phyloP scores from a whole-genome alignment of 805 yeast species.

The Sungouiella thailandica region DNA sequence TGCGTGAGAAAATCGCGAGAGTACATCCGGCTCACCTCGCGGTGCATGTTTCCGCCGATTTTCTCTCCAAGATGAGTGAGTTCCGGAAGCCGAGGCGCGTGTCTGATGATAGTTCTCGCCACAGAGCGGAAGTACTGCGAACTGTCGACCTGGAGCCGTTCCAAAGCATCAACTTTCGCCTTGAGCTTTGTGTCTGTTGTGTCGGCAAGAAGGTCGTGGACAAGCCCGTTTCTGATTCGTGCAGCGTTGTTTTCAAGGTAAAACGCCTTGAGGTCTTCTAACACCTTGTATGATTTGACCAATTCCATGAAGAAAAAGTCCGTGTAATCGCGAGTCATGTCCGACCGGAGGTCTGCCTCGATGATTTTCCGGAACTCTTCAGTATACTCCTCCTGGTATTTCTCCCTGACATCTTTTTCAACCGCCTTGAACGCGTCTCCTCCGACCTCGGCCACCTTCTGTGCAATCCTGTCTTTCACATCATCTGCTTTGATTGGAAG shows the following conservation, averaged over 20 bases:
- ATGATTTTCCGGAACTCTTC: slow-evolving; percentile 1
- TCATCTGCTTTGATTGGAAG: slow-evolving; percentile 1
- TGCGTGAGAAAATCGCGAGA: neutral
- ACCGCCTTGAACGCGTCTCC: slow-evolving; percentile 1
- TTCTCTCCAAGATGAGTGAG: slow-evolving; percentile 1
- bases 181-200: slow-evolving; percentile 6
- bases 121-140: slow-evolving; percentile 9
- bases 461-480: slow-evolving; percentile 2
- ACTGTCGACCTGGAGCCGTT: slow-evolving; percentile 5
- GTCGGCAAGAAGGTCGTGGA: slow-evolving; percentile 4
- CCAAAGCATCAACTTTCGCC: slow-evolving; percentile 3
- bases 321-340: neutral
- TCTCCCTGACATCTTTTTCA: slow-evolving; percentile 2
- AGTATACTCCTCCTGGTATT: neutral
- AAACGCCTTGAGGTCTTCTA: slow-evolving; percentile 7
- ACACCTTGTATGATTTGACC: slow-evolving; percentile 2
- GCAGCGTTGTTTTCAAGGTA: slow-evolving; percentile 6
- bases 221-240: slow-evolving; percentile 6
- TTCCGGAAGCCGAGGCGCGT: slow-evolving; percentile 10
- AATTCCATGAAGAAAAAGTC: neutral
- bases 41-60: neutral
- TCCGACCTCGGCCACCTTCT: slow-evolving; percentile 1
- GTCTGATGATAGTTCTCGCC: slow-evolving; percentile 9
- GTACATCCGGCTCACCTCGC: neutral
- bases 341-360: neutral